Conservation (phyloP, 2,329 filamentous ascomycete genomes). For the Penicillium freii region DNA sequence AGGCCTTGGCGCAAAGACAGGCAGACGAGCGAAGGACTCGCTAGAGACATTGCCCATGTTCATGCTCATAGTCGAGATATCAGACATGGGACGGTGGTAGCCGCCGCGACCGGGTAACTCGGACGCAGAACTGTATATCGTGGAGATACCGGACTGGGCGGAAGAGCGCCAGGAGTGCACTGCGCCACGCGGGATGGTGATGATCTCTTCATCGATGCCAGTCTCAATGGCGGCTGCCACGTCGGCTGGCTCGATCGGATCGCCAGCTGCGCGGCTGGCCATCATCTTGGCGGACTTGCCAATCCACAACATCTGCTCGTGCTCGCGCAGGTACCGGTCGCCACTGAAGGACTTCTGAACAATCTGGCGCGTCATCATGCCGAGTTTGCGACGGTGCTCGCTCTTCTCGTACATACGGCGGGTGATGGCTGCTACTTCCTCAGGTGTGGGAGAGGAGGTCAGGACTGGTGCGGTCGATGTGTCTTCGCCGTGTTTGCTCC, state of each 20-base stretch:
- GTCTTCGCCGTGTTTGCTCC: conserved; percentile 59
- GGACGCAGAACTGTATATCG: conserved; percentile 27
- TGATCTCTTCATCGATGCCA: conserved; percentile 37
- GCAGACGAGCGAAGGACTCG: conserved; percentile 32
- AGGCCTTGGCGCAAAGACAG: conserved; percentile 35
- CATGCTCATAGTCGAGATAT: conserved; percentile 29
- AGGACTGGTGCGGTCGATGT: conserved; percentile 43
- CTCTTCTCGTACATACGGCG: conserved; percentile 61
- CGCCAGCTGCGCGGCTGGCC: conserved; percentile 26
- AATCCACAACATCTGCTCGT: conserved; percentile 61
- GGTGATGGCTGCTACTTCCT: conserved; percentile 55
- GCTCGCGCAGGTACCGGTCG: conserved; percentile 60
- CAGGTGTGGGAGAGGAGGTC: conserved; percentile 49
- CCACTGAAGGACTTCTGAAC: conserved; percentile 61
- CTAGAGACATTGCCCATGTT: conserved; percentile 32
- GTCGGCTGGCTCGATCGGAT: conserved; percentile 26
- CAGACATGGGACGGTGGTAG: conserved; percentile 24
- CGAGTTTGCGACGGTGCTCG: conserved; percentile 55
- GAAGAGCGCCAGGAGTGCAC: conserved; percentile 40
- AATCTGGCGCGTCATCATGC: conserved; percentile 58
- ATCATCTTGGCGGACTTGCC: conserved; percentile 40
- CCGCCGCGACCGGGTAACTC: conserved; percentile 19
- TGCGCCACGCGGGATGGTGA: conserved; percentile 35
- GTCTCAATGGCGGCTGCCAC: conserved; percentile 27
- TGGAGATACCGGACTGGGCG: conserved; percentile 32